Base-by-base conservation (phyloP, 2,329 filamentous ascomycete genomes). In the Aspergillus oerlinghausenensis region DNA sequence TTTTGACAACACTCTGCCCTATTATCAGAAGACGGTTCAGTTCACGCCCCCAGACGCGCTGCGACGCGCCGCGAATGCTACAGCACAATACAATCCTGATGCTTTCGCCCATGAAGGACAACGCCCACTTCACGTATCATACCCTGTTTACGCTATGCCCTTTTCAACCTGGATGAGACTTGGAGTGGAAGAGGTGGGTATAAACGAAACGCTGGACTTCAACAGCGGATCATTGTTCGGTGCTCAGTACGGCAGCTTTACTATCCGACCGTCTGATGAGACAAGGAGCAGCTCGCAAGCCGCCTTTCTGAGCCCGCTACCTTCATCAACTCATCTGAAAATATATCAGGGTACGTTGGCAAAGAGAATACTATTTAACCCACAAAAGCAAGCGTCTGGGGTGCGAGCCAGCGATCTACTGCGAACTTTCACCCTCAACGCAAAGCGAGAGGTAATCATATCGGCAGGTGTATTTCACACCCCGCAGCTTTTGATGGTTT, bases 401-500 rank as follows among this genome's bases (percentile, higher is more conserved):
- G 78, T 85, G 2, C 73, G 73, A 14, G 77, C 81, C 5, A 50
- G 73, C 69, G 8, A 69, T 66, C 10, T 57, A 58, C 26, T 73
- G 35, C 58, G 75, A n/a, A 74, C 78, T 51, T 70, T 78, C 29
- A 77, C 65, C 32, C 75, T 85, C 59, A 72, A 70, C 6, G 80
- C 83, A 40, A 77, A 69, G 25, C 72, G 72, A 32, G 83, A 85
- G 61, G 73, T 77, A 2, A 76, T 79, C 43, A 55, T 85, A 2
- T 75, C 80, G 0, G 80, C 77, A 1, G 83, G 83, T 6, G 72
- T 76, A 2, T 82, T 80, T 64, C 81, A 83, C 63, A 78, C 80
- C 0, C 82, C 82, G 0, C 80, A 84, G 58, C 67, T 83, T 6
- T 72, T 84, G 6, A 80, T 82, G 71, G 73, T 81, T 3, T 81